These are phyloP conservation scores for Bacidia rubella DNA, from an alignment of 495 filamentous ascomycete genomes.

Conservation along the genomic window DNA sequence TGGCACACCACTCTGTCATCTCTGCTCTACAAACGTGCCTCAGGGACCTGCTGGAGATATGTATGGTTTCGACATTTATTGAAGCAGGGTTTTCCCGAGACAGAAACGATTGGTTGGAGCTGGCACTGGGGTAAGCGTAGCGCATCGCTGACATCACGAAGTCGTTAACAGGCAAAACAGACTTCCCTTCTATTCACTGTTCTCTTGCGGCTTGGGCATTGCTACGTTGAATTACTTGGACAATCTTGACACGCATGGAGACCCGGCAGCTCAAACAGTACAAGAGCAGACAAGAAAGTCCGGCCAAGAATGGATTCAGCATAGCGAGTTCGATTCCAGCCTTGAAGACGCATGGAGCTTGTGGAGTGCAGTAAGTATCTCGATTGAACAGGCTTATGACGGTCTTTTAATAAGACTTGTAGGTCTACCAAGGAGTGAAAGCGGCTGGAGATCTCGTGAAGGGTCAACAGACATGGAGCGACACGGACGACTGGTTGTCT, in stretches of 20 bases:
- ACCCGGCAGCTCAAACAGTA: slow-evolving; percentile 43
- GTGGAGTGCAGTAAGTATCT: slow-evolving; percentile 57
- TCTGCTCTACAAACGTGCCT: slow-evolving; percentile 62
- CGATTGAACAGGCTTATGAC: background rate
- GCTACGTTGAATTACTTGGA: slow-evolving; percentile 89
- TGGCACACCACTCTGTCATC: slow-evolving; percentile 75
- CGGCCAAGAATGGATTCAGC: slow-evolving; percentile 61
- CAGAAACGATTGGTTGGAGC: slow-evolving; percentile 51
- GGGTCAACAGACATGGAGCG: slow-evolving; percentile 48
- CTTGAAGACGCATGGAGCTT: slow-evolving; percentile 67
- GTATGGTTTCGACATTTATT: slow-evolving; percentile 63
- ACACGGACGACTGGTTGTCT: slow-evolving; percentile 51
- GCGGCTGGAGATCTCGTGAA: slow-evolving; percentile 47
- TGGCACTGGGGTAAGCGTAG: slow-evolving; percentile 55
- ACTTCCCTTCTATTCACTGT: slow-evolving; percentile 73
- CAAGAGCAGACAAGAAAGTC: slow-evolving; percentile 46
- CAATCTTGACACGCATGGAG: slow-evolving; percentile 39
- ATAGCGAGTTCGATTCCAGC: slow-evolving; percentile 62
- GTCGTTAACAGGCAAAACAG: slow-evolving; percentile 35
- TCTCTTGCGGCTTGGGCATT: slow-evolving; percentile 75
- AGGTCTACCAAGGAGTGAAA: slow-evolving; percentile 56
- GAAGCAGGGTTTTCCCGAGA: slow-evolving; percentile 62
- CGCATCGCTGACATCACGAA: background rate
- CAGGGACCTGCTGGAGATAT: slow-evolving; percentile 71
- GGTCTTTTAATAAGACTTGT: background rate